Conservation (phyloP, 345 rosid species). For the Salix exigua region DNA sequence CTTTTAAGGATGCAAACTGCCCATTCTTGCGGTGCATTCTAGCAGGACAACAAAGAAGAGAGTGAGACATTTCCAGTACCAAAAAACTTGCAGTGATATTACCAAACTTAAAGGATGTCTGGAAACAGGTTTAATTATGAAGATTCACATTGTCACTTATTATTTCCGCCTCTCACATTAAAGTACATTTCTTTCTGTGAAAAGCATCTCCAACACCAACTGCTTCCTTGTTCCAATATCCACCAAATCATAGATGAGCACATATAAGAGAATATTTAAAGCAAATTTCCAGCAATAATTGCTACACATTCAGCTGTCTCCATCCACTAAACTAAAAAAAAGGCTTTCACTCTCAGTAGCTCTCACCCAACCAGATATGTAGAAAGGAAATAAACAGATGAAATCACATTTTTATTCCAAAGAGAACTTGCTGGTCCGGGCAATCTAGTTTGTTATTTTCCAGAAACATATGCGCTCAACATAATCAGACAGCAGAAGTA, state of each 20-base stretch:
- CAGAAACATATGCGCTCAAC: background rate
- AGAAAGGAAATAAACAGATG: background rate
- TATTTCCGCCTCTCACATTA: background rate
- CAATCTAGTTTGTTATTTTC: background rate
- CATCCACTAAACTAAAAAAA: background rate
- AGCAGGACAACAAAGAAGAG: slow-evolving; percentile 20
- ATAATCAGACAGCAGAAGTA: background rate
- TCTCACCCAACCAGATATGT: background rate
- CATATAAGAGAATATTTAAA: background rate
- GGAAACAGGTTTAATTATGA: too few species aligned
- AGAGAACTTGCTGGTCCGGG: background rate
- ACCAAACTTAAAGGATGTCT: background rate
- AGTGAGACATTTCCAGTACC: background rate
- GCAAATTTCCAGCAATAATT: background rate
- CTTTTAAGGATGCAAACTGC: slow-evolving; percentile 65
- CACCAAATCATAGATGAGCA: background rate
- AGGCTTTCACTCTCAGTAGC: background rate
- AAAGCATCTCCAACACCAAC: background rate
- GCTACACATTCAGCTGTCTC: background rate
- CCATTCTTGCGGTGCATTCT: slow-evolving; percentile 80
- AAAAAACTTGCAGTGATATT: background rate
- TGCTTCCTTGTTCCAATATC: background rate
- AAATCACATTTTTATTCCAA: too few species aligned
- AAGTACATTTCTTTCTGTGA: background rate
- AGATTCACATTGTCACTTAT: background rate